Conservation (phyloP, 352 stramenopile species). For the Aphanomyces cochlioides region DNA sequence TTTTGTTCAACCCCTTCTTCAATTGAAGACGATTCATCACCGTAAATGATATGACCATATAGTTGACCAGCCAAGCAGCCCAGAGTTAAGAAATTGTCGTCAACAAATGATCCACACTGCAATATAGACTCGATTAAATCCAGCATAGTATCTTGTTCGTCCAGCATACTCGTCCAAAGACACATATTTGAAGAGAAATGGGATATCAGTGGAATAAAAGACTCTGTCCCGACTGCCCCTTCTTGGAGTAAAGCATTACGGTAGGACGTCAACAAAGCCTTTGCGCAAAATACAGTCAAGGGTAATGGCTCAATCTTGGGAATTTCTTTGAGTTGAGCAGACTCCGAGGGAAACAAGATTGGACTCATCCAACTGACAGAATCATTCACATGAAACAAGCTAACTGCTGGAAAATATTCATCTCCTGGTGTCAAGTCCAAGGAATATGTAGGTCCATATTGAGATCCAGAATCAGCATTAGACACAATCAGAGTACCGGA, state of each 20-base stretch:
- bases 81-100: constrained; percentile 1
- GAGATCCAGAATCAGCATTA: constrained; percentile 9
- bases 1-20: constrained; percentile 4
- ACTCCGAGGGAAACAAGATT: constrained; percentile 15
- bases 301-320: constrained; percentile 13
- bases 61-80: constrained; percentile 7
- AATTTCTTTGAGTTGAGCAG: not conserved
- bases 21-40: not conserved
- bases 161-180: constrained; percentile 14
- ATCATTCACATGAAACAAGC: constrained; percentile 1
- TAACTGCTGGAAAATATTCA: constrained; percentile 10
- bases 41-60: constrained; percentile 16
- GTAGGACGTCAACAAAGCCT: not conserved
- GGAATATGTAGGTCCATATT: not conserved
- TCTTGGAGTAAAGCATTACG: not conserved
- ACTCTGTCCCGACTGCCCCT: not conserved
- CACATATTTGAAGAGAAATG: constrained; percentile 14
- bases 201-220: not conserved
- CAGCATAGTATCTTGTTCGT: constrained; percentile 8
- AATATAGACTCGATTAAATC: constrained; percentile 26
- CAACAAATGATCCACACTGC: not conserved
- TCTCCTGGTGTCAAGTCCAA: constrained; percentile 20
- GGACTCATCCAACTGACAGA: not conserved
- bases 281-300: constrained; percentile 18
- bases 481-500: not conserved